Conservation (phyloP, 106 monocot species). For the Posidonia australis region DNA sequence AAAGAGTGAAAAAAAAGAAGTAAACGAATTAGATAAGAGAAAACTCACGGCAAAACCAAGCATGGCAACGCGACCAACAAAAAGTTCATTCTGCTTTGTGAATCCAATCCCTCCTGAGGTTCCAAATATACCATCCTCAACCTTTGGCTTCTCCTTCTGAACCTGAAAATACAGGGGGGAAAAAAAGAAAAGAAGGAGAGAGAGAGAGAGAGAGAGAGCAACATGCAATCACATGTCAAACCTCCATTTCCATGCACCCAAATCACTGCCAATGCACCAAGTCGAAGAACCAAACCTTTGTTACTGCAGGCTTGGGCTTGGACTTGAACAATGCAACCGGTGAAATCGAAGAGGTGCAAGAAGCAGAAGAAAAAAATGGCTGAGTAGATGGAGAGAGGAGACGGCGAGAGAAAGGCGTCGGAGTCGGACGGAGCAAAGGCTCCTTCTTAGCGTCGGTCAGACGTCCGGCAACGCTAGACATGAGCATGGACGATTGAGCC, state of each 20-base stretch:
- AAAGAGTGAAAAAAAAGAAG: no score
- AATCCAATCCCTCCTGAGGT: conserved; percentile 98
- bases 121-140: conserved; percentile 87
- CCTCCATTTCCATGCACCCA: no score
- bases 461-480: conserved; percentile 36
- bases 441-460: conserved; percentile 23
- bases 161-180: no score
- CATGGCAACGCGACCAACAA: conserved; percentile 98
- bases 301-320: conserved; percentile 48
- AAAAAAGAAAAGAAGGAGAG: no score
- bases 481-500: conserved; percentile 75
- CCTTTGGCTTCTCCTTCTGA: conserved; percentile 41
- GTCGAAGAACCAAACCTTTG: conserved; percentile 6
- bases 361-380: conserved; percentile 16
- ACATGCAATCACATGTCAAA: neutral
- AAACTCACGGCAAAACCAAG: conserved; percentile 59
- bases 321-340: conserved; percentile 57
- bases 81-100: conserved; percentile 93
- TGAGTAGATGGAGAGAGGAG: conserved; percentile 4
- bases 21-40: no score
- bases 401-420: conserved; percentile 38
- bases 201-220: no score
- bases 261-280: no score
- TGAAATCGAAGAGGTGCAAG: neutral
- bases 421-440: conserved; percentile 15